Base-by-base conservation (phyloP, 345 rosid species). In the Carallia pectinifolia region DNA sequence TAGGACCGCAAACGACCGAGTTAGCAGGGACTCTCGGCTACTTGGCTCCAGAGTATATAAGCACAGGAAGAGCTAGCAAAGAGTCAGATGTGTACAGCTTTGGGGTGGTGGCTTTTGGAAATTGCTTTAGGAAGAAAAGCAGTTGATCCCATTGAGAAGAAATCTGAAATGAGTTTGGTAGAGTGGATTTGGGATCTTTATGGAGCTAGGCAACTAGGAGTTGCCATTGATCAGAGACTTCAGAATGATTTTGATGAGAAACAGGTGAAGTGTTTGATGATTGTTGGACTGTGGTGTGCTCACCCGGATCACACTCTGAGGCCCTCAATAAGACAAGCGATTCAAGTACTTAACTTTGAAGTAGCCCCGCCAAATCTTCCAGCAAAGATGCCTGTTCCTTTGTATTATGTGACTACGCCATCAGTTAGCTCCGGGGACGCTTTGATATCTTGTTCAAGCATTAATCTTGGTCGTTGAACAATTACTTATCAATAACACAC, bases 121-220 rank as follows among this genome's bases (percentile, higher is more conserved):
- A 23, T 55, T 55, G 59, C 13, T 0, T n/a, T 13, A 2, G 31
- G 15, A 84, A 53, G 76, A 63, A 87, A 71, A 66, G 74, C 81
- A 6, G 71, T 73, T 7, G 74, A 83, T 53, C 80, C 74, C 29
- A 59, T 31, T 31, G 72, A 69, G 47, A 70, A 72, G 17, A 34
- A 66, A 3, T 16, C 66, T 0, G 76, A 65, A 54, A 63, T 58
- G 71, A 64, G 76, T 10, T 75, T 90, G 69, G 81, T 88, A 8
- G 86, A 87, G 70, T 83, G 79, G 86, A 78, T 71, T 31, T 84
- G 96, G 90, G 74, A 72, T 29, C 67, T 82, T 17, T 78, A 80
- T 50, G 86, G 86, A 15, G 67, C 44, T 29, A 74, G 79, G 7
- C 63, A 80, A 29, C 62, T 79, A 55, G 5, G 29, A 0, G 47